A percentile compares a stretch with the other conserved stretches of the same genome.
phyloP scores from a whole-genome alignment of 1,284 basidiomycete species.

The Tilletia caries region DNA sequence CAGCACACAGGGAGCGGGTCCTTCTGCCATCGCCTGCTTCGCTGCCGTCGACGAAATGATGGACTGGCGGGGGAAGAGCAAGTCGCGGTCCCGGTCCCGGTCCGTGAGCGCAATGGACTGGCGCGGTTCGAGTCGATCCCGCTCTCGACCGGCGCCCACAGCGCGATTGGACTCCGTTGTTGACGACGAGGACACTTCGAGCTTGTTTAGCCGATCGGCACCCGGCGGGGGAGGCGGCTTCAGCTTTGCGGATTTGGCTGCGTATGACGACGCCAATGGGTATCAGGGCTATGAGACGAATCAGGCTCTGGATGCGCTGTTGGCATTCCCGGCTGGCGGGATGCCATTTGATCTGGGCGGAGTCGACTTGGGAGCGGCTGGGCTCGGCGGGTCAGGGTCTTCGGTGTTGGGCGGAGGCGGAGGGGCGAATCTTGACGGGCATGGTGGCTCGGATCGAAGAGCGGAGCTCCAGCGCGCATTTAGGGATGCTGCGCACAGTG shows the following conservation, averaged over 20 bases:
- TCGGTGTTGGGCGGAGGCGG: background rate
- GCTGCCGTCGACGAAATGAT: conserved; percentile 51
- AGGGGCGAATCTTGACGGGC: background rate
- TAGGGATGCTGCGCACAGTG: conserved; percentile 37
- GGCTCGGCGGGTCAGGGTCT: background rate
- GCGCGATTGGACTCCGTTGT: conserved; percentile 31
- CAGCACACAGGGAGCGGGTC: background rate
- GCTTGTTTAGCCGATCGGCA: conserved; percentile 34
- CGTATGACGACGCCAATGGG: conserved; percentile 23
- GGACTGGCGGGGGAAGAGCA: conserved; percentile 52
- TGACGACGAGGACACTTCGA: conserved; percentile 28
- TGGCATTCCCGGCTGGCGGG: conserved; percentile 1
- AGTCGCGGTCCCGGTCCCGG: conserved; percentile 56
- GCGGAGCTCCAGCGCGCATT: conserved; percentile 43
- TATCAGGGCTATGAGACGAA: background rate
- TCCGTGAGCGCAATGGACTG: conserved; percentile 74
- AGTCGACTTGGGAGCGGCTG: background rate
- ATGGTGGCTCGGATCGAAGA: conserved; percentile 24
- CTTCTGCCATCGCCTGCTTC: conserved; percentile 31
- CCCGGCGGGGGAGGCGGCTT: conserved; percentile 27
- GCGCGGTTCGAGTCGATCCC: conserved; percentile 83
- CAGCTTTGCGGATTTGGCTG: conserved; percentile 33
- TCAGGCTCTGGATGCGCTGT: background rate
- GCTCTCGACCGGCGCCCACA: conserved; percentile 71
- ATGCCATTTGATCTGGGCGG: background rate